A percentile compares a stretch with the other conserved stretches of the same genome.
These are phyloP conservation scores for Cytospora schulzeri DNA, from an alignment of 2,329 filamentous ascomycete genomes.

Conservation along the genomic window DNA sequence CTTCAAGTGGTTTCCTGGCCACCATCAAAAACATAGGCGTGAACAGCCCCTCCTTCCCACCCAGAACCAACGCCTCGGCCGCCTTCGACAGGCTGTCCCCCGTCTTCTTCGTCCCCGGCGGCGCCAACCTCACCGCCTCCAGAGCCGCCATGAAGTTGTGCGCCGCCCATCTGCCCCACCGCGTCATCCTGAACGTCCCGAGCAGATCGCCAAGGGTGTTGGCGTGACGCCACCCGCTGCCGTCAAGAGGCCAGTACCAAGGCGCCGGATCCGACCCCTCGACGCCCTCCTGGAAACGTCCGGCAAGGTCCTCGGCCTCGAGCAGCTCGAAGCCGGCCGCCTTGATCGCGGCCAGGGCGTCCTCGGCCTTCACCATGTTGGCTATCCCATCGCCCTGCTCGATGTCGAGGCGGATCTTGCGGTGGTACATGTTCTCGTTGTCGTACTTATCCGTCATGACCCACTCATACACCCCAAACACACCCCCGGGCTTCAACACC, in stretches of 20 bases:
- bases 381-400: constrained; percentile 77
- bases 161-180: constrained; percentile 63
- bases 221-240: constrained; percentile 23
- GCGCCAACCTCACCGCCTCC: constrained; percentile 66
- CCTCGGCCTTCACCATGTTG: constrained; percentile 73
- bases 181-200: constrained; percentile 62
- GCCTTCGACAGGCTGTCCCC: constrained; percentile 71
- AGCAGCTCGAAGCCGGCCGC: constrained; percentile 70
- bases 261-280: constrained; percentile 55
- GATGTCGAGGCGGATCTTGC: constrained; percentile 71
- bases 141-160: constrained; percentile 68
- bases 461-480: constrained; percentile 80
- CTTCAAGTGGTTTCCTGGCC: constrained; percentile 18
- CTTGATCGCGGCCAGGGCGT: constrained; percentile 67
- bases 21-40: constrained; percentile 29
- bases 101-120: constrained; percentile 72
- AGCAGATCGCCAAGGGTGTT: constrained; percentile 24
- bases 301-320: constrained; percentile 69
- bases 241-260: constrained; percentile 60
- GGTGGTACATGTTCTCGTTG: constrained; percentile 67
- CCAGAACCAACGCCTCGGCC: constrained; percentile 22
- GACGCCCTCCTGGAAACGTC: constrained; percentile 44
- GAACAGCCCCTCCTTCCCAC: constrained; percentile 25
- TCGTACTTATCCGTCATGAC: constrained; percentile 78
- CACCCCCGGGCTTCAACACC: constrained; percentile 74